These are phyloP conservation scores for Nakazawaea ambrosiae DNA, from an alignment of 805 yeast species.

Conservation along the genomic window DNA sequence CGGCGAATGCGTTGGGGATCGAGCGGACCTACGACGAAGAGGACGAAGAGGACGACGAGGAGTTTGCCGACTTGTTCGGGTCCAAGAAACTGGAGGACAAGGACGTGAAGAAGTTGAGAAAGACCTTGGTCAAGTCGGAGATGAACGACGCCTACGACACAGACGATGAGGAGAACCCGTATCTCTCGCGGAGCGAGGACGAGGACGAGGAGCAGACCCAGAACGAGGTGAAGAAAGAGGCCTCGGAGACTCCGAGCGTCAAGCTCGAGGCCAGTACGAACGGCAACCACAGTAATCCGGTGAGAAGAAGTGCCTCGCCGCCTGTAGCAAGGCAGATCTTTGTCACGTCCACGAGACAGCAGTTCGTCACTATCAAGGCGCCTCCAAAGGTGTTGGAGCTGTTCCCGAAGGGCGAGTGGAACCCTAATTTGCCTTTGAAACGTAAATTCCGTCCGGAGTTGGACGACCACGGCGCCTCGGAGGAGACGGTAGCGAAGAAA, in stretches of 20 bases:
- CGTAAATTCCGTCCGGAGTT: conserved; percentile 22
- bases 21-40: conserved; percentile 53
- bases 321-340: conserved; percentile 24
- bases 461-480: conserved; percentile 13
- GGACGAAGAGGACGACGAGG: conserved; percentile 52
- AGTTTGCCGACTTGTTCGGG: conserved; percentile 65
- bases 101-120: conserved; percentile 81
- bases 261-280: conserved; percentile 7
- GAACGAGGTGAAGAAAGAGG: conserved; percentile 28
- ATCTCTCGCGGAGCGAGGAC: conserved; percentile 62
- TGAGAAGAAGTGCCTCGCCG: conserved; percentile 18
- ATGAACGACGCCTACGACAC: conserved; percentile 84
- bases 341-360: conserved; percentile 45
- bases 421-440: conserved; percentile 46
- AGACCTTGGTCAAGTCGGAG: conserved; percentile 79
- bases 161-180: conserved; percentile 82
- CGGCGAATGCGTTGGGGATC: conserved; percentile 59
- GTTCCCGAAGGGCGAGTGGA: conserved; percentile 84
- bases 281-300: conserved; percentile 1
- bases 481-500: conserved; percentile 23
- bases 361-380: conserved; percentile 51
- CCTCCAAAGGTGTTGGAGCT: conserved; percentile 49
- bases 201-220: conserved; percentile 30
- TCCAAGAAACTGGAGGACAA: conserved; percentile 71
- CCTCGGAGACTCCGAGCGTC: conserved; percentile 19